These are phyloP conservation scores for Fusarium mexicanum DNA, from an alignment of 2,329 filamentous ascomycete genomes.

Conservation along the genomic window DNA sequence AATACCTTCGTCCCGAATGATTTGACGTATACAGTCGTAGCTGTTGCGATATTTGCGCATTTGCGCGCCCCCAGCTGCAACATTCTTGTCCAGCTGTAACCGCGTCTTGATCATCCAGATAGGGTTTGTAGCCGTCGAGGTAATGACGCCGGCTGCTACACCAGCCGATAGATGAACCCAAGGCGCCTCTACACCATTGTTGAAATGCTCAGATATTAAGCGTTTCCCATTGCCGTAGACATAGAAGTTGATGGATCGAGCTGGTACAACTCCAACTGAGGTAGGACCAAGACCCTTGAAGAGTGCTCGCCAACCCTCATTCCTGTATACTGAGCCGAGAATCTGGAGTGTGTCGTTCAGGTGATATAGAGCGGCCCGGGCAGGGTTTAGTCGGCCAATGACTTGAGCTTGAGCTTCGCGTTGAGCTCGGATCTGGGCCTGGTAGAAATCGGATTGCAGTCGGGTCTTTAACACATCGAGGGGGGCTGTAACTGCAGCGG, in stretches of 20 bases:
- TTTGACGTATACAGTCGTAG: slow-evolving; percentile 85
- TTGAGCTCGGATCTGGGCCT: slow-evolving; percentile 77
- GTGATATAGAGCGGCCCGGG: slow-evolving; percentile 75
- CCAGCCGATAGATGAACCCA: slow-evolving; percentile 84
- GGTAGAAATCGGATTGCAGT: slow-evolving; percentile 94
- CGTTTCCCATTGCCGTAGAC: slow-evolving; percentile 93
- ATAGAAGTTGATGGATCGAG: slow-evolving; percentile 92
- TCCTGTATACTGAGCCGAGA: slow-evolving; percentile 78
- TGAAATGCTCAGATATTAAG: slow-evolving; percentile 78
- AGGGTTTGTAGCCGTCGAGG: slow-evolving; percentile 91
- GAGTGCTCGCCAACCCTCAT: slow-evolving; percentile 85
- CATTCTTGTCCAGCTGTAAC: slow-evolving; percentile 89
- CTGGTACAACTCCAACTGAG: slow-evolving; percentile 87
- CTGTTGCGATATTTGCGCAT: slow-evolving; percentile 85
- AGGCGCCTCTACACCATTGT: slow-evolving; percentile 73
- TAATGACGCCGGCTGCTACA: slow-evolving; percentile 81
- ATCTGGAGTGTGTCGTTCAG: slow-evolving; percentile 89
- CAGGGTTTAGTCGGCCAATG: slow-evolving; percentile 63
- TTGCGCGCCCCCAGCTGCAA: slow-evolving; percentile 66
- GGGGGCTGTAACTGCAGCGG: slow-evolving; percentile 90
- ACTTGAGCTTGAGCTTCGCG: slow-evolving; percentile 68
- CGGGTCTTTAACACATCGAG: slow-evolving; percentile 95
- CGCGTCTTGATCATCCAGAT: slow-evolving; percentile 98
- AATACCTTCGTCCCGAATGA: slow-evolving; percentile 81
- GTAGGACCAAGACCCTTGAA: slow-evolving; percentile 96